phyloP scores from a whole-genome alignment of 1,284 basidiomycete species.

The Fistulina hepatica region DNA sequence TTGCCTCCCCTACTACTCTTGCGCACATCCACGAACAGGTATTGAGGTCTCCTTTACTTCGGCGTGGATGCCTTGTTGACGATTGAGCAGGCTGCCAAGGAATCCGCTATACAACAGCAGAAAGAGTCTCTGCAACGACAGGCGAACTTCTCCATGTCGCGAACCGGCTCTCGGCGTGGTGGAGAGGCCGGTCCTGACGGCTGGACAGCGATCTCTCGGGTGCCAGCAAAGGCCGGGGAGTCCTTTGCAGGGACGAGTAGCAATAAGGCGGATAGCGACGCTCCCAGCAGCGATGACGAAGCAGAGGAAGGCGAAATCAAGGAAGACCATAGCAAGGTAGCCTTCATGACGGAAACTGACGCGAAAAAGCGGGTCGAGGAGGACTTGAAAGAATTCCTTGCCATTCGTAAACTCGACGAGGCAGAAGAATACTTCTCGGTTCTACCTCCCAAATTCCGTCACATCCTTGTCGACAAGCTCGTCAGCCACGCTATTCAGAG shows the following conservation, averaged over 20 bases:
- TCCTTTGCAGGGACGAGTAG: conserved; percentile 68
- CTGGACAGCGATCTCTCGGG: conserved; percentile 62
- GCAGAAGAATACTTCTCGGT: conserved; percentile 76
- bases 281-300: conserved; percentile 34
- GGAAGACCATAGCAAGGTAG: neutral
- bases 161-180: conserved; percentile 80
- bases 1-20: conserved; percentile 80
- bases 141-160: conserved; percentile 35
- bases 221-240: conserved; percentile 74
- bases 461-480: conserved; percentile 64
- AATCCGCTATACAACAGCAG: conserved; percentile 47
- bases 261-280: conserved; percentile 40
- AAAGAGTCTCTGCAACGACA: conserved; percentile 42
- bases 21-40: conserved; percentile 85
- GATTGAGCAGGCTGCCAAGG: conserved; percentile 29
- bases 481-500: conserved; percentile 64
- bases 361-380: conserved; percentile 73
- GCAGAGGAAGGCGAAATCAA: conserved; percentile 17
- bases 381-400: conserved; percentile 70
- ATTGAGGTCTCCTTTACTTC: conserved; percentile 33
- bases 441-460: conserved; percentile 54
- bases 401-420: conserved; percentile 71
- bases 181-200: conserved; percentile 58
- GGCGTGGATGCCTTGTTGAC: conserved; percentile 7
- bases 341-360: conserved; percentile 65